Conservation (phyloP, 2,329 filamentous ascomycete species). For the Fusarium pseudoanthophilum region DNA sequence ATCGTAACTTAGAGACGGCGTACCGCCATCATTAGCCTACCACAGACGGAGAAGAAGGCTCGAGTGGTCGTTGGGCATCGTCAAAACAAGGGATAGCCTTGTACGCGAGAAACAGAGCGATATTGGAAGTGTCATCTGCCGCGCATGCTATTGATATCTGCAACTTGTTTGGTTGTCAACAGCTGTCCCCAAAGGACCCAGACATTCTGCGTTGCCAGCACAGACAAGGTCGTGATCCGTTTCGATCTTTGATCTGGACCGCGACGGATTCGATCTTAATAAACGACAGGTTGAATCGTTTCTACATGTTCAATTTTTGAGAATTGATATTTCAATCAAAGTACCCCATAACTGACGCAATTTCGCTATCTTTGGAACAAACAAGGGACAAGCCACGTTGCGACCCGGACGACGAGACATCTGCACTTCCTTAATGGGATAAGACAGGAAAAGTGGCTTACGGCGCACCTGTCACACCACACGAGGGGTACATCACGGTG, state of each 20-base stretch:
- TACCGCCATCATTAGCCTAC: constrained; percentile 34
- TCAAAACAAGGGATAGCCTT: constrained; percentile 45
- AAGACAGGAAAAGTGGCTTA: constrained; percentile 33
- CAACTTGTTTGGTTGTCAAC: constrained; percentile 24
- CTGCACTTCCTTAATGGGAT: constrained; percentile 39
- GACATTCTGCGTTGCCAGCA: constrained; percentile 19
- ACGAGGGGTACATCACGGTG: constrained; percentile 27
- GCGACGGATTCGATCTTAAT: constrained; percentile 40
- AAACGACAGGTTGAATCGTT: constrained; percentile 38
- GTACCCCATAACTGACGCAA: constrained; percentile 37
- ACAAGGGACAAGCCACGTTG: constrained; percentile 39
- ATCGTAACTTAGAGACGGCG: constrained; percentile 43
- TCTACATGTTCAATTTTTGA: constrained; percentile 26
- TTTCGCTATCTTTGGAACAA: constrained; percentile 32
- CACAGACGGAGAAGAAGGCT: constrained; percentile 22
- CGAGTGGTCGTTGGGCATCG: constrained; percentile 42
- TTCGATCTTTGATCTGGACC: constrained; percentile 23
- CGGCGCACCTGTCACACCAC: constrained; percentile 40
- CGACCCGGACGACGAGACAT: constrained; percentile 28
- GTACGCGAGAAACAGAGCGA: constrained; percentile 35
- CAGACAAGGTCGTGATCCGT: constrained; percentile 31
- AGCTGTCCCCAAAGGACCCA: constrained; percentile 11
- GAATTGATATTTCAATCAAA: constrained; percentile 29
- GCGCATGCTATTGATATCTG: constrained; percentile 28
- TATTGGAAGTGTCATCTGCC: constrained; percentile 29